These are phyloP conservation scores for Penicillium simplicissimum DNA, from an alignment of 495 filamentous ascomycete genomes.

Conservation along the genomic window DNA sequence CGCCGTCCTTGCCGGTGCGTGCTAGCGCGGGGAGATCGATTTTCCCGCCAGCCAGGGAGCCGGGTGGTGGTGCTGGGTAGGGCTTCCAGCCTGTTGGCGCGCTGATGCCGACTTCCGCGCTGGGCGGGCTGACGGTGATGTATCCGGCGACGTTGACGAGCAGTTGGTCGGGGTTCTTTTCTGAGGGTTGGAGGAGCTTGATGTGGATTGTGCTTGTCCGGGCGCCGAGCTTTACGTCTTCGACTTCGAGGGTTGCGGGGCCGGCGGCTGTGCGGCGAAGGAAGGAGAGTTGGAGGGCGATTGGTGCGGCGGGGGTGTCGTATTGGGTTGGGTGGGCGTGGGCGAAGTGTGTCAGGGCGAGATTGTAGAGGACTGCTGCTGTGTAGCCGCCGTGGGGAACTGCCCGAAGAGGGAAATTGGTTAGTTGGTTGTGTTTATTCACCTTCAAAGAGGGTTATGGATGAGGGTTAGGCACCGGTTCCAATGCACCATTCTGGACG, in stretches of 20 bases:
- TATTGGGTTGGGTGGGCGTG: constrained; percentile 60
- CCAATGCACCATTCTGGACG: constrained; percentile 71
- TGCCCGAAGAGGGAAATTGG: no score
- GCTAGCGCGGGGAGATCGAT: constrained; percentile 37
- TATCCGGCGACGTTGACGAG: constrained; percentile 67
- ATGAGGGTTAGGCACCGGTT: constrained; percentile 45
- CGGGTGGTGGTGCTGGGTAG: constrained; percentile 45
- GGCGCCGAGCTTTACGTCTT: constrained; percentile 71
- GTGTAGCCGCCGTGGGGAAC: constrained; percentile 86
- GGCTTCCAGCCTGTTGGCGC: constrained; percentile 54
- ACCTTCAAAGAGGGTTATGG: background rate
- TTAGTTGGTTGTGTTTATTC: background rate
- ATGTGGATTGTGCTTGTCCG: constrained; percentile 71
- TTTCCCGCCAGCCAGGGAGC: constrained; percentile 23
- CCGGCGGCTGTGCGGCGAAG: constrained; percentile 67
- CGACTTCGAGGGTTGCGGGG: constrained; percentile 61
- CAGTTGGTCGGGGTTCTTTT: constrained; percentile 23
- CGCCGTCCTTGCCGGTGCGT: constrained; percentile 36
- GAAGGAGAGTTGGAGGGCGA: constrained; percentile 69
- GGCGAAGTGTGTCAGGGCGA: constrained; percentile 62
- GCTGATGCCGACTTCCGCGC: constrained; percentile 58
- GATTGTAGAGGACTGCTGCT: constrained; percentile 61
- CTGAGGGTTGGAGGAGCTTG: constrained; percentile 53
- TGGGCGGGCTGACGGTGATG: constrained; percentile 64
- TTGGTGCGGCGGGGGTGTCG: constrained; percentile 60